Conservation (phyloP, 169 alveolate genomes). For the Cryptosporidium tyzzeri region DNA sequence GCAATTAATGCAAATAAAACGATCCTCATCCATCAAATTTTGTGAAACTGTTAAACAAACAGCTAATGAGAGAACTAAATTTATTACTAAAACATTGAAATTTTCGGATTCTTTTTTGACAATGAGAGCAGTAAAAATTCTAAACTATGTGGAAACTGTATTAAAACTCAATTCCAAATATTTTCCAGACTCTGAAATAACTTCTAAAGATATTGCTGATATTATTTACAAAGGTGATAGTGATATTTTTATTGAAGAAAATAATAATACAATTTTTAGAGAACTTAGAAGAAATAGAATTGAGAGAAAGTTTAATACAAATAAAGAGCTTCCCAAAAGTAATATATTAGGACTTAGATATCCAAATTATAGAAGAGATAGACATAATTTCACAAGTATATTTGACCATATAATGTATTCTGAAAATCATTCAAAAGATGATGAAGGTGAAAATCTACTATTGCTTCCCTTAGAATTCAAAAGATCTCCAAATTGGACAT, state of each 20-base stretch:
- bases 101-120: constrained; percentile 28
- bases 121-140: constrained; percentile 25
- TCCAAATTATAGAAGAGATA: constrained; percentile 45
- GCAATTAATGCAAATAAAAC: constrained; percentile 19
- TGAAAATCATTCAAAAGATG: not conserved
- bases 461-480: constrained; percentile 42
- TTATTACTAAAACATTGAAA: not conserved
- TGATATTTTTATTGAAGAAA: constrained; percentile 19
- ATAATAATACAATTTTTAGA: not conserved
- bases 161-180: constrained; percentile 42
- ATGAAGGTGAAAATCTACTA: not conserved
- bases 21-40: not conserved
- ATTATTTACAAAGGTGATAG: constrained; percentile 57
- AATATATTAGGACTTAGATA: constrained; percentile 4
- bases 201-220: constrained; percentile 54
- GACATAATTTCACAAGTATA: constrained; percentile 48
- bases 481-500: constrained; percentile 68
- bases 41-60: constrained; percentile 20
- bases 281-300: constrained; percentile 18
- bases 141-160: constrained; percentile 24
- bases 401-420: constrained; percentile 56
- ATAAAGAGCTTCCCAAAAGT: not conserved
- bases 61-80: constrained; percentile 25
- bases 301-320: not conserved
- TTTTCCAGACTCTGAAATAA: constrained; percentile 56